Evolutionary conservation across 306 rosid species (phyloP).

Genomic region (Rosa multiflora): DNA sequence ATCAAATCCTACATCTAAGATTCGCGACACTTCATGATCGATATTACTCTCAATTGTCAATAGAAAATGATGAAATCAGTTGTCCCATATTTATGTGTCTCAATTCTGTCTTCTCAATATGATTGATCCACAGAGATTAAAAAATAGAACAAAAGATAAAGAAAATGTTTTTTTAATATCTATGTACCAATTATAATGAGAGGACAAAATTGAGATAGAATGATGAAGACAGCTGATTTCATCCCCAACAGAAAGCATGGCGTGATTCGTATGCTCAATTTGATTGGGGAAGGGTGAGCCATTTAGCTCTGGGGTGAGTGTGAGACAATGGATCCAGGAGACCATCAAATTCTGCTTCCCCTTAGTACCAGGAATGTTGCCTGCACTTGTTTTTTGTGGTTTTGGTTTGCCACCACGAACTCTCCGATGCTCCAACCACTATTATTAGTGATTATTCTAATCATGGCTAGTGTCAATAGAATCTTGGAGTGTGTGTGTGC

Average conservation of each 20-base stretch:
- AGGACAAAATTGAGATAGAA: no score
- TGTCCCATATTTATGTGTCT: no score
- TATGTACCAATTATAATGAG: no score
- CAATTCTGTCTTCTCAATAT: no score
- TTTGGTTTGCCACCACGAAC: slow-evolving; percentile 18
- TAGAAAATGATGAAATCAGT: not conserved
- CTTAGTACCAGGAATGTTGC: slow-evolving; percentile 28
- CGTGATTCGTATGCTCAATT: not conserved
- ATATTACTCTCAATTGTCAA: not conserved
- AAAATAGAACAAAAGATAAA: no score
- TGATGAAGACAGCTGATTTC: no score
- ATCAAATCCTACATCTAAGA: not conserved
- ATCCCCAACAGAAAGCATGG: not conserved
- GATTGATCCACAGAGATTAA: no score
- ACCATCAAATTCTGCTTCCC: slow-evolving; percentile 17
- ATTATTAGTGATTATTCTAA: not conserved
- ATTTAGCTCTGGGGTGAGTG: not conserved
- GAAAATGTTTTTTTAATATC: no score
- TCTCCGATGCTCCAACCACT: not conserved
- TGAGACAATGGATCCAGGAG: slow-evolving; percentile 16
- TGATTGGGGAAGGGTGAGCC: slow-evolving; percentile 15
- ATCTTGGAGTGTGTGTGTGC: slow-evolving; percentile 24
- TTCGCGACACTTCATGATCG: not conserved
- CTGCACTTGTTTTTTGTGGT: slow-evolving; percentile 15
- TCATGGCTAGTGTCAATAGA: not conserved